phyloP scores from a whole-genome alignment of 208 protist genomes.

The Angomonas ambiguus region DNA sequence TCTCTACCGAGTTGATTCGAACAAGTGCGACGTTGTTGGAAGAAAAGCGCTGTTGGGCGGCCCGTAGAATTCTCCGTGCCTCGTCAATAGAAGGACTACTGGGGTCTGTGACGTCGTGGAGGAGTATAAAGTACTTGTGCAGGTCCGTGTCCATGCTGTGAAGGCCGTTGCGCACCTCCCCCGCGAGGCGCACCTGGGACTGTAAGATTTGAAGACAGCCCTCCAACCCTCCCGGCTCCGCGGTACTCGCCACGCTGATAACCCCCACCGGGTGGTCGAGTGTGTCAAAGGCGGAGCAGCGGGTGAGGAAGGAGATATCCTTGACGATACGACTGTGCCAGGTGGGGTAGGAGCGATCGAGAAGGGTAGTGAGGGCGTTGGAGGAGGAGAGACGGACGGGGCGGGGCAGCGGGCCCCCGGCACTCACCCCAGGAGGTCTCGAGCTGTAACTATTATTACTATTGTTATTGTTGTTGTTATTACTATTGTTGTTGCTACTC shows the following conservation, averaged over 20 bases:
- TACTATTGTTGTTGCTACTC: conserved; percentile 5
- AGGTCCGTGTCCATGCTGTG: conserved; percentile 68
- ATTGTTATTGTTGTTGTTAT: not conserved
- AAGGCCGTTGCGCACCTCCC: conserved; percentile 35
- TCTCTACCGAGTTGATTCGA: conserved; percentile 57
- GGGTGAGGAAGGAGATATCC: conserved; percentile 53
- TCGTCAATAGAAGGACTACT: conserved; percentile 29
- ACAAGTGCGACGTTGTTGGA: conserved; percentile 52
- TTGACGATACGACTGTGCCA: conserved; percentile 60
- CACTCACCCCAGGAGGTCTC: not conserved
- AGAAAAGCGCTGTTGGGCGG: conserved; percentile 48
- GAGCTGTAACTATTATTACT: not conserved
- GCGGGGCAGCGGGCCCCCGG: conserved; percentile 23
- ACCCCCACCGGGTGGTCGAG: conserved; percentile 73
- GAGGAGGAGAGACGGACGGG: conserved; percentile 13
- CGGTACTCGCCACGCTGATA: conserved; percentile 57
- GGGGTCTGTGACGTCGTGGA: conserved; percentile 62
- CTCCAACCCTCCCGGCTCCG: conserved; percentile 42
- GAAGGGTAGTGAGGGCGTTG: conserved; percentile 24
- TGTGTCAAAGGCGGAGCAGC: conserved; percentile 70
- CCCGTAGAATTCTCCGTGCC: conserved; percentile 31
- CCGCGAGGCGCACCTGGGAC: conserved; percentile 27
- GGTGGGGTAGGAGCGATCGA: conserved; percentile 50
- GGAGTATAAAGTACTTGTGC: conserved; percentile 59
- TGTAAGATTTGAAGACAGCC: conserved; percentile 44